phyloP scores from a whole-genome alignment of 768 basidiomycete species.

The Hericium coralloides region DNA sequence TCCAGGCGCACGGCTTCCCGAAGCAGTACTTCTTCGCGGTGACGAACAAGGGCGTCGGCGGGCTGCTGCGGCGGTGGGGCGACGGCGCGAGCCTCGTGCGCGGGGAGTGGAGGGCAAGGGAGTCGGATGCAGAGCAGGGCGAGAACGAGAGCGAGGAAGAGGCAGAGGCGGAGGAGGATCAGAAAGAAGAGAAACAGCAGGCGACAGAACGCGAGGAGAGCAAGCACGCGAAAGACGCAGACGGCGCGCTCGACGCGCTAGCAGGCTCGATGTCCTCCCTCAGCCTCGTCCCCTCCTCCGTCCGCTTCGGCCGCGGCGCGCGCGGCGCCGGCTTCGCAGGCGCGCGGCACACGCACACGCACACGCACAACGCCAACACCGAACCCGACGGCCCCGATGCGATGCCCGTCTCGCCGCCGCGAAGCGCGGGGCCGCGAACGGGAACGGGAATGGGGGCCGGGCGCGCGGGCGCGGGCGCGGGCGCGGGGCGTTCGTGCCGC shows the following conservation, averaged over 20 bases:
- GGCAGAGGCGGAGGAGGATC: neutral
- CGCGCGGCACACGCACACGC: neutral
- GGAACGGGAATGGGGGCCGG: no score
- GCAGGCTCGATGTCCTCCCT: slow-evolving; percentile 37
- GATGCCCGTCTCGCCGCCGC: no score
- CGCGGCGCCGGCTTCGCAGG: neutral
- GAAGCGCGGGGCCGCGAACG: no score
- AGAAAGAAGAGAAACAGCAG: neutral
- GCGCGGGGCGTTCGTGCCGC: no score
- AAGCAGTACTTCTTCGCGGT: slow-evolving; percentile 89
- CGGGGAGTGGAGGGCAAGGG: slow-evolving; percentile 55
- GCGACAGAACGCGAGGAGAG: neutral
- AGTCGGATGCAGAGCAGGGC: slow-evolving; percentile 15
- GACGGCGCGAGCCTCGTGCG: slow-evolving; percentile 77
- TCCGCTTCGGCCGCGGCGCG: slow-evolving; percentile 70
- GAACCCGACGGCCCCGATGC: no score
- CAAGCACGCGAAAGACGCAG: neutral
- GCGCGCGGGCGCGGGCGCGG: no score
- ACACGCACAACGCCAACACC: no score
- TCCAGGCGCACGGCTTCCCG: slow-evolving; percentile 74
- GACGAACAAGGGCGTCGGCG: slow-evolving; percentile 85
- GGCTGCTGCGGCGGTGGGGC: slow-evolving; percentile 70
- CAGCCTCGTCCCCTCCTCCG: slow-evolving; percentile 56
- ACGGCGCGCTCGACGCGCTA: slow-evolving; percentile 46
- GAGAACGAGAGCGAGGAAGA: slow-evolving; percentile 1